Evolutionary conservation across 2,329 filamentous ascomycete genomes (phyloP), one percentile per base, ranked within the genome.

Genomic region (Scedosporium dehoogii): DNA sequence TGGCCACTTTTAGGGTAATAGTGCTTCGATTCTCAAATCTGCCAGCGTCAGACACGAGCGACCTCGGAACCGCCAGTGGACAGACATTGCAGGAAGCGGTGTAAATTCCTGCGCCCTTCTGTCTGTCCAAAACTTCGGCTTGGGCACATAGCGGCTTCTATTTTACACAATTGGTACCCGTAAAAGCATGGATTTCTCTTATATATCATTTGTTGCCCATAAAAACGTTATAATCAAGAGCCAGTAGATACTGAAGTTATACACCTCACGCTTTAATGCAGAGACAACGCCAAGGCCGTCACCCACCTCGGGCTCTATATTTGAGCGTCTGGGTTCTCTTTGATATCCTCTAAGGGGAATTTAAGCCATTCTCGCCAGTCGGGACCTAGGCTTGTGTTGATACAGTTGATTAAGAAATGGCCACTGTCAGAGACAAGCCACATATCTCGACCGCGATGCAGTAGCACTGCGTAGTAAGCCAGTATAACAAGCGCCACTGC

Each of bases 401-500:
- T 29, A 16, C 7, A 21, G 14, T 56, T 16, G 6, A 56, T 68
- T 44, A 76, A 56, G 53, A 68, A 68, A 0, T 69, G 67, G 1
- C 74, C 74, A 2, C 70, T 69, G 59, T 69, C 68, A 4, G 69
- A 73, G 65, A 78, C 71, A 27, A 77, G 69, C 78, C 78, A 80
- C 42, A 71, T 68, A 4, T 67, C 64, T 7, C 74, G 69, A 48
- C 72, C 75, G 14, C 71, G 71, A 64, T 80, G 76, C n/a, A 82
- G 69, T 51, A 82, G 66, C 3, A 80, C 73, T 10, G 78, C 79
- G 63, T 80, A 81, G 65, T 82, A 75, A 5, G 78, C 79, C 23
- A 83, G 68, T 6, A 82, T 73, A 10, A 80, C 70, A 25, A 83
- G 69, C 6, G 76, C 76, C 58, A 77, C 76, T 0, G 76, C 74